A percentile compares a stretch with the other conserved stretches of the same genome.
phyloP scores from a whole-genome alignment of 371 early-diverging fungal genomes.

The Batrachochytrium dendrobatidis region DNA sequence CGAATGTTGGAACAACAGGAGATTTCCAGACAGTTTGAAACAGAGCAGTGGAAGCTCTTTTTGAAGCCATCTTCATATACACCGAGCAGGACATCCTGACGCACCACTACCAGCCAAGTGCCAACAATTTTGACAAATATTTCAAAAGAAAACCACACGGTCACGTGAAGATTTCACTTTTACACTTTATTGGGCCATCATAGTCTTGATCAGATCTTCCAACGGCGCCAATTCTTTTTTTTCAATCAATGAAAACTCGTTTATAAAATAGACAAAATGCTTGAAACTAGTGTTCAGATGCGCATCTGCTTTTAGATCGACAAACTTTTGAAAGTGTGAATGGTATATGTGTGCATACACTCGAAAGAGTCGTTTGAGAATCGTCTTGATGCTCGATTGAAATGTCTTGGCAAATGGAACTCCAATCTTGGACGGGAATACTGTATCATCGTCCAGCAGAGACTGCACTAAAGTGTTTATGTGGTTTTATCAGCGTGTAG shows the following conservation, averaged over 20 bases:
- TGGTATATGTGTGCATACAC: conserved; percentile 86
- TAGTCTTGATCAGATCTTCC: conserved; percentile 49
- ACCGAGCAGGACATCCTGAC: no score
- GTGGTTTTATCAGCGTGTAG: neutral
- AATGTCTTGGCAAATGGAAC: conserved; percentile 55
- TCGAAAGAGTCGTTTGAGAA: conserved; percentile 72
- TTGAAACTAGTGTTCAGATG: conserved; percentile 83
- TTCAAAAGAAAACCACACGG: no score
- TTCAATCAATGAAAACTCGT: conserved; percentile 70
- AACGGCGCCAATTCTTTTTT: conserved; percentile 62
- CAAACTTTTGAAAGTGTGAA: conserved; percentile 63
- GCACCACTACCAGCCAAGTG: no score
- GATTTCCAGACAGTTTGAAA: no score
- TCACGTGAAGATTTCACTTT: no score
- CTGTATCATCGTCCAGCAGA: conserved; percentile 66
- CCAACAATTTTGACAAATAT: no score
- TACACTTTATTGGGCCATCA: conserved; percentile 10
- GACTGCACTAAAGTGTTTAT: conserved; percentile 43
- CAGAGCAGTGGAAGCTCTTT: no score
- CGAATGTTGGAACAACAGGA: no score
- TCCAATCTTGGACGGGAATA: conserved; percentile 72
- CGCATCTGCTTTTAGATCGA: conserved; percentile 65
- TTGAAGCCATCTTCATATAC: no score
- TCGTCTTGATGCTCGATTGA: conserved; percentile 47
- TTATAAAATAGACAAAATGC: conserved; percentile 78